A percentile compares a stretch with the other conserved stretches of the same genome.
phyloP scores from a whole-genome alignment of 768 basidiomycete species.

The Lyophyllum shimeji region DNA sequence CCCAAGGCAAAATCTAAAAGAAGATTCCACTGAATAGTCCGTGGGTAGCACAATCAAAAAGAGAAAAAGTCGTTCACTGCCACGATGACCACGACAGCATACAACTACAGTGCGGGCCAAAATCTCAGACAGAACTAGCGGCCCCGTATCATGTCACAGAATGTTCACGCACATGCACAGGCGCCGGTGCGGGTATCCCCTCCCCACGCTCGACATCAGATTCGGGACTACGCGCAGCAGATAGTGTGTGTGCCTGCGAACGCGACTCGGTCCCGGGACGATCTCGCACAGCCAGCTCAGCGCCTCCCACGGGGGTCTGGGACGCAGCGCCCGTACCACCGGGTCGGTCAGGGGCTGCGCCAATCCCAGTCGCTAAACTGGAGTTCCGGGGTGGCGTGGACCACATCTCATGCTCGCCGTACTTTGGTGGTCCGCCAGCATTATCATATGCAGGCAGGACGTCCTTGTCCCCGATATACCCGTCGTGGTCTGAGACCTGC shows the following conservation, averaged over 20 bases:
- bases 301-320: background rate
- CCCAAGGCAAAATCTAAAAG: background rate
- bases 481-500: slow-evolving; percentile 27
- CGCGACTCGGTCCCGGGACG: background rate
- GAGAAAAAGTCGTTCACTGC: background rate
- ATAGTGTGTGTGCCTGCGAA: background rate
- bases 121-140: background rate
- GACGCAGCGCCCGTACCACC: background rate
- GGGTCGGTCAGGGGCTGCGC: background rate
- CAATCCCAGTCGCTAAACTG: background rate
- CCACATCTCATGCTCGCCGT: slow-evolving; percentile 25
- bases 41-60: background rate
- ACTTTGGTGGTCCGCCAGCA: slow-evolving; percentile 46
- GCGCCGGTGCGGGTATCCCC: background rate
- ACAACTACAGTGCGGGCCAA: background rate
- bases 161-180: slow-evolving; percentile 1
- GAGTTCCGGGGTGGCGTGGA: background rate
- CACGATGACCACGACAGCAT: background rate
- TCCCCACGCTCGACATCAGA: background rate
- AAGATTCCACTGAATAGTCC: background rate
- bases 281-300: background rate
- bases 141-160: background rate
- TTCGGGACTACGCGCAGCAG: background rate
- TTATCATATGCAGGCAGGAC: slow-evolving; percentile 46
- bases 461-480: slow-evolving; percentile 39